These are phyloP conservation scores for Neonectria neomacrospora DNA, from an alignment of 2,329 filamentous ascomycete species.

Conservation along the genomic window DNA sequence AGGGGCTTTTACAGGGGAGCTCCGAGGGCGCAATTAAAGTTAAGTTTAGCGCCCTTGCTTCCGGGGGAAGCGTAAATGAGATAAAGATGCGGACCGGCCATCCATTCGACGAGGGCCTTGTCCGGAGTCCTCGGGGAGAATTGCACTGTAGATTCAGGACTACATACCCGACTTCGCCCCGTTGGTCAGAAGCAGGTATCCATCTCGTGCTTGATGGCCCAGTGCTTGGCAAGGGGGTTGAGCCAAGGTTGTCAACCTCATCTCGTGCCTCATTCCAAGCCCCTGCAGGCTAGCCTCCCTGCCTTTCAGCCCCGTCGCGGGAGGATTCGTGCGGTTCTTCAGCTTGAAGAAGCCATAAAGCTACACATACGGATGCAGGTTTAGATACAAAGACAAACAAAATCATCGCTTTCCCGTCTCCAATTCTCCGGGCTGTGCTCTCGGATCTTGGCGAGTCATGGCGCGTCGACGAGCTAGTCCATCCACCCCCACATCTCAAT, in stretches of 20 bases:
- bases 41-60: slow-evolving; percentile 31
- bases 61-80: neutral
- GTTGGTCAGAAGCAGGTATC: neutral
- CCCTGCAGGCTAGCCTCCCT: neutral
- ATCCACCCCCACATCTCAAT: neutral
- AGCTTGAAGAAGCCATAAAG: neutral
- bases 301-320: neutral
- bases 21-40: slow-evolving; percentile 36
- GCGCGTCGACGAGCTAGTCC: neutral
- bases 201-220: neutral
- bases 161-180: neutral
- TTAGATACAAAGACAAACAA: neutral
- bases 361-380: neutral
- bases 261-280: neutral
- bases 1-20: neutral
- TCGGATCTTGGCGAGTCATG: neutral
- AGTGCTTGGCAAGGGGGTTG: neutral
- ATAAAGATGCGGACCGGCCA: slow-evolving; percentile 1
- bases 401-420: neutral
- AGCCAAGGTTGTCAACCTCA: neutral
- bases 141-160: neutral
- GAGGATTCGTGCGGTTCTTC: neutral
- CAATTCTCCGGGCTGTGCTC: neutral
- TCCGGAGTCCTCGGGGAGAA: neutral
- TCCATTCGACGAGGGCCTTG: neutral